Percentiles rank a stretch among this genome's conserved stretches.
Conservation (phyloP, 2,329 filamentous ascomycete species). For the Capronia americana region DNA sequence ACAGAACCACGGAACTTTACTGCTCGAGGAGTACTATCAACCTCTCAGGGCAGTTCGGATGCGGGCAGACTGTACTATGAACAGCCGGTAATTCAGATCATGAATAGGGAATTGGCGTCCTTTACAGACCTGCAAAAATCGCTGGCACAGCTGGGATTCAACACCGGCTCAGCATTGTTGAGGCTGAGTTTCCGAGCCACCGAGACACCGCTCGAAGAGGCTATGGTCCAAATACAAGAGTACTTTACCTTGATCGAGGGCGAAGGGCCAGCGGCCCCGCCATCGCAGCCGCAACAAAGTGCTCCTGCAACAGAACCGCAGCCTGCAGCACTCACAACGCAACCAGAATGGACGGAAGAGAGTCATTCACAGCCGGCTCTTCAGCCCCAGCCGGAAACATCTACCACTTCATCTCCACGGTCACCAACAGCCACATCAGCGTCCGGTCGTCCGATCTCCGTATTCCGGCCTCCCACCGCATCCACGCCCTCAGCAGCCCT, state of each 20-base stretch:
- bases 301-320: constrained; percentile 23
- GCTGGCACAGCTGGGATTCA: constrained; percentile 83
- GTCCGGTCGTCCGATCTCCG: constrained; percentile 62
- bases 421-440: constrained; percentile 39
- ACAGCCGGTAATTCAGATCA: constrained; percentile 80
- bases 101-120: constrained; percentile 77
- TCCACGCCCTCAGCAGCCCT: constrained; percentile 77
- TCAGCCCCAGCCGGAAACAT: constrained; percentile 22
- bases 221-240: constrained; percentile 78
- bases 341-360: constrained; percentile 29
- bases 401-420: constrained; percentile 18
- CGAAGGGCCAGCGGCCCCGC: constrained; percentile 15
- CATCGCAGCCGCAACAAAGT: constrained; percentile 9
- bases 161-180: constrained; percentile 79
- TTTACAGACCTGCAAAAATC: constrained; percentile 89
- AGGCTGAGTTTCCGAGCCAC: constrained; percentile 78
- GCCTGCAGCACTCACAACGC: constrained; percentile 27
- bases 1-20: constrained; percentile 76
- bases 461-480: constrained; percentile 78
- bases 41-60: constrained; percentile 57
- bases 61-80: constrained; percentile 87
- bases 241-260: constrained; percentile 52
- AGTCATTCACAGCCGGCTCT: constrained; percentile 23
- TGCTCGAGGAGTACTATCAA: constrained; percentile 74
- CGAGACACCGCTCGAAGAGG: constrained; percentile 79